These are phyloP conservation scores for Auxenochlorella pyrenoidosa DNA, from an alignment of 139 green algal genomes.

Conservation along the genomic window DNA sequence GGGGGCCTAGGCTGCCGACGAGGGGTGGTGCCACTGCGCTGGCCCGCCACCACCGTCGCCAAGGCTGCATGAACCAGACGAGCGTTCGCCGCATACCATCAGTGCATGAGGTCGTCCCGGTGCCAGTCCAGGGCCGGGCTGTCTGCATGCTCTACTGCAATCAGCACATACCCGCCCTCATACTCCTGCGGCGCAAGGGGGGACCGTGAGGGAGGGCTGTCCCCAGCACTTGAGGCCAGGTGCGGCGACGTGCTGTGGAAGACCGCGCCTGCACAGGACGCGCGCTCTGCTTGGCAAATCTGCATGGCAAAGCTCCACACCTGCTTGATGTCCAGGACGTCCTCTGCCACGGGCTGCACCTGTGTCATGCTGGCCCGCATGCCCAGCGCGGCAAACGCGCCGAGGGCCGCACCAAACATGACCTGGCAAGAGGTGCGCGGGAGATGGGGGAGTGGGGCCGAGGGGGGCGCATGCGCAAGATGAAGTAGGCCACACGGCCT, in stretches of 20 bases:
- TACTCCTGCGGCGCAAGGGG: slow-evolving; percentile 53
- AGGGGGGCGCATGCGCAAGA: too few species aligned
- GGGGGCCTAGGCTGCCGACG: too few species aligned
- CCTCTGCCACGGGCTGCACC: slow-evolving; percentile 37
- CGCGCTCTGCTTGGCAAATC: neutral
- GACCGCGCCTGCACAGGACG: too few species aligned
- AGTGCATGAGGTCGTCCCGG: slow-evolving; percentile 27
- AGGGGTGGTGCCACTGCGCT: neutral
- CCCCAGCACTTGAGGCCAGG: too few species aligned
- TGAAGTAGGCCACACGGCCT: too few species aligned
- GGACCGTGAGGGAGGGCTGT: too few species aligned
- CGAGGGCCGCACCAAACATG: slow-evolving; percentile 57
- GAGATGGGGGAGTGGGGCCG: too few species aligned
- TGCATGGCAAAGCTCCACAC: neutral
- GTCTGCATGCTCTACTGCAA: slow-evolving; percentile 57
- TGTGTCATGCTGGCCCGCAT: slow-evolving; percentile 12
- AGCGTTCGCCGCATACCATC: neutral
- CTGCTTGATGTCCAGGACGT: slow-evolving; percentile 4
- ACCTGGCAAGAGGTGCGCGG: too few species aligned
- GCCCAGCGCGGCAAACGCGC: slow-evolving; percentile 8
- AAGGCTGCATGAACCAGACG: too few species aligned
- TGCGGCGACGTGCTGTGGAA: too few species aligned
- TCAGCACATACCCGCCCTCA: slow-evolving; percentile 74
- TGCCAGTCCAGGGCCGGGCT: slow-evolving; percentile 19
- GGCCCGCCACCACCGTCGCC: neutral